These are phyloP conservation scores for Arachis stenosperma DNA, from an alignment of 306 rosid genomes.

Conservation along the genomic window DNA sequence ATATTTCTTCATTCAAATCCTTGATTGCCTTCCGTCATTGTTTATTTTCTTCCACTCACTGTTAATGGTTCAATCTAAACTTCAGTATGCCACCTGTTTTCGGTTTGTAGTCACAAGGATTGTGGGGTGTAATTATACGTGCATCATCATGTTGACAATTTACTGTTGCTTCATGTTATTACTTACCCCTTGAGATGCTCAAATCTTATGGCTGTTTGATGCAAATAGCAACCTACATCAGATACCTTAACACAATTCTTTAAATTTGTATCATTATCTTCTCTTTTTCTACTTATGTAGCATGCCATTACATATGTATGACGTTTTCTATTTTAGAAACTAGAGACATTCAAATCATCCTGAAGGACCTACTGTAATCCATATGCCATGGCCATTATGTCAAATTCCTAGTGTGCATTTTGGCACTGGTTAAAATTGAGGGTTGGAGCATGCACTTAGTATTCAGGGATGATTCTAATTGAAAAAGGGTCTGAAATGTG, in stretches of 20 bases:
- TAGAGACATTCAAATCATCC: background rate
- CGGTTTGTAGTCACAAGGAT: background rate
- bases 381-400: background rate
- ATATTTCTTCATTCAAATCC: background rate
- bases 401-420: background rate
- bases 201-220: background rate
- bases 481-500: background rate
- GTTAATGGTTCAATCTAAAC: slow-evolving; percentile 6
- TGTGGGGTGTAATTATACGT: background rate
- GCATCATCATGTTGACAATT: background rate
- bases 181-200: background rate
- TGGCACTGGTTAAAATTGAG: too few relatives aligned
- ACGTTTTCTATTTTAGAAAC: background rate
- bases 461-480: background rate
- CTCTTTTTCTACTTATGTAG: background rate
- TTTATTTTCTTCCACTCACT: background rate
- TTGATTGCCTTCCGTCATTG: slow-evolving; percentile 3
- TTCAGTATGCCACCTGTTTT: background rate
- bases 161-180: background rate
- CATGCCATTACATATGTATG: background rate
- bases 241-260: background rate
- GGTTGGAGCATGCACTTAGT: too few relatives aligned
- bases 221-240: slow-evolving; percentile 9
- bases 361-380: background rate
- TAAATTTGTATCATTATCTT: background rate